These are phyloP conservation scores for Paraconiothyrium brasiliense DNA, from an alignment of 2,329 filamentous ascomycete species.

Conservation along the genomic window DNA sequence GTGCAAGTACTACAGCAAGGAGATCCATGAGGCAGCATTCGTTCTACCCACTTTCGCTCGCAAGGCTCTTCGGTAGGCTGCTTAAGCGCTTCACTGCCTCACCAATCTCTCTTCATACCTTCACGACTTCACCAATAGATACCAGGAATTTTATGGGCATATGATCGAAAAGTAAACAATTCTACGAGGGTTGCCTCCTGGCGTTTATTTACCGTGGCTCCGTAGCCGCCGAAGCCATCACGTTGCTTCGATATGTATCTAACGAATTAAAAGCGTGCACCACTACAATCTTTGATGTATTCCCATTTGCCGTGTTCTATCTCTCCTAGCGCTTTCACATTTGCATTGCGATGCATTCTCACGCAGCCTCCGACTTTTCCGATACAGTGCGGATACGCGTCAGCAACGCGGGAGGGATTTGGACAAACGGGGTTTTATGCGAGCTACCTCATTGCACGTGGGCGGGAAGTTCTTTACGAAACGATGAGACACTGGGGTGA, in stretches of 20 bases:
- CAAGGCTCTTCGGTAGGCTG: constrained; percentile 66
- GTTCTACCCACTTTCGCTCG: constrained; percentile 92
- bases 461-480: constrained; percentile 15
- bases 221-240: constrained; percentile 18
- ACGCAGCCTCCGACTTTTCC: constrained; percentile 14
- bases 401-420: constrained; percentile 24
- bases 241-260: constrained; percentile 6
- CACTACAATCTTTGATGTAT: background rate
- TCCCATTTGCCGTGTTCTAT: background rate
- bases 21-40: constrained; percentile 95
- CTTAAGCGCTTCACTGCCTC: constrained; percentile 7
- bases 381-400: constrained; percentile 19
- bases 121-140: constrained; percentile 39
- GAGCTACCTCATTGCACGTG: constrained; percentile 21
- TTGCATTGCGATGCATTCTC: background rate
- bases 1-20: constrained; percentile 96
- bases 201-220: constrained; percentile 8
- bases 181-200: constrained; percentile 18
- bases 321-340: background rate
- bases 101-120: constrained; percentile 20
- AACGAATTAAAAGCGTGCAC: constrained; percentile 20
- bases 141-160: constrained; percentile 40
- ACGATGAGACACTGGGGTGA: background rate
- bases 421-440: constrained; percentile 20
- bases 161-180: constrained; percentile 31